Conservation (phyloP, 192 early-diverging fungal genomes). For the Coemansia sp. region DNA sequence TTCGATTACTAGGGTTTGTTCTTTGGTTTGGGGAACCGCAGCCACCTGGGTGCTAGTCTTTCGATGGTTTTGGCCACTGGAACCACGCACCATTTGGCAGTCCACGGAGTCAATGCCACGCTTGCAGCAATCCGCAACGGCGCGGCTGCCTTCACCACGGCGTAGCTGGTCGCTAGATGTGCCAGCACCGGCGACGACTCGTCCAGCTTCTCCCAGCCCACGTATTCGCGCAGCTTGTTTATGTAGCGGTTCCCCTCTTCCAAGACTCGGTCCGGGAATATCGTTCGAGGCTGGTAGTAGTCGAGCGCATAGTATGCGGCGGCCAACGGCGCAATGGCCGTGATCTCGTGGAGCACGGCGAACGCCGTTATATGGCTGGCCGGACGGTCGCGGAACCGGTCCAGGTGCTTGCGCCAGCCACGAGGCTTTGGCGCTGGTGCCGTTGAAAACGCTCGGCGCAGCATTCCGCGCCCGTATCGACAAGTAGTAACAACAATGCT, state of each 20-base stretch:
- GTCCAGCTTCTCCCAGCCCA: slow-evolving; percentile 31
- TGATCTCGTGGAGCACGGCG: slow-evolving; percentile 81
- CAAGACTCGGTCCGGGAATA: slow-evolving; percentile 62
- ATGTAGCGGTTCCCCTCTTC: slow-evolving; percentile 58
- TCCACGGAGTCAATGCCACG: slow-evolving; percentile 31
- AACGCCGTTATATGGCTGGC: slow-evolving; percentile 70
- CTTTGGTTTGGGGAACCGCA: background rate
- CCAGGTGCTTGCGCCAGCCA: slow-evolving; percentile 21
- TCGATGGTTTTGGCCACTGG: slow-evolving; percentile 7
- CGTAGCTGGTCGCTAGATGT: slow-evolving; percentile 76
- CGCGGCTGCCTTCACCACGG: slow-evolving; percentile 67
- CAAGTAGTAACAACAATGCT: no score
- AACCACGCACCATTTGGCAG: slow-evolving; percentile 24
- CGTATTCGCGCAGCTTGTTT: slow-evolving; percentile 54
- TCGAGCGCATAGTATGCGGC: slow-evolving; percentile 65
- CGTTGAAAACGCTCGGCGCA: background rate
- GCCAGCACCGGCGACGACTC: slow-evolving; percentile 56
- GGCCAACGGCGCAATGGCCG: slow-evolving; percentile 76
- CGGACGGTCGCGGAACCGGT: slow-evolving; percentile 62
- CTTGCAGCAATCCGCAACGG: slow-evolving; percentile 33
- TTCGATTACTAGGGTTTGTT: background rate
- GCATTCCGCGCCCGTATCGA: background rate
- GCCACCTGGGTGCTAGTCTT: background rate
- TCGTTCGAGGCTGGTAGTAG: slow-evolving; percentile 54
- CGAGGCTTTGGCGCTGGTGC: background rate